A percentile compares a stretch with the other conserved stretches of the same genome.
Evolutionary conservation across 2,329 filamentous ascomycete genomes (phyloP).

Genomic region (Cladosporium colombiae): DNA sequence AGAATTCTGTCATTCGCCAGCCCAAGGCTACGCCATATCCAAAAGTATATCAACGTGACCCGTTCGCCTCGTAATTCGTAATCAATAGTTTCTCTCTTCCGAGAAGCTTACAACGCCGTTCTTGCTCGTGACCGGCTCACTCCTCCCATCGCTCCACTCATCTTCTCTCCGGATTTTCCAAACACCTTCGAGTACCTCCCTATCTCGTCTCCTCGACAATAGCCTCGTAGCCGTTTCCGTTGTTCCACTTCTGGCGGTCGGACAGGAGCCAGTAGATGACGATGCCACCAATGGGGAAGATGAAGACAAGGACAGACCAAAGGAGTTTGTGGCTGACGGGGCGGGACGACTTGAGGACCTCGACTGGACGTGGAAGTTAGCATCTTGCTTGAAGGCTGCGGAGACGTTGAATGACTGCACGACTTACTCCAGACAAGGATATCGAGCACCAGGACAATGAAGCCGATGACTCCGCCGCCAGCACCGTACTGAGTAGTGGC

Average conservation of each 20-base stretch:
- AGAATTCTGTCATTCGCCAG: not conserved
- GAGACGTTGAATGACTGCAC: not conserved
- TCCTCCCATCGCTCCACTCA: not conserved
- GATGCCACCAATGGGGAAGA: slow-evolving; percentile 64
- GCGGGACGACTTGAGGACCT: slow-evolving; percentile 65
- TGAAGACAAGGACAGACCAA: slow-evolving; percentile 64
- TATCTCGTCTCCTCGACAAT: slow-evolving; percentile 33
- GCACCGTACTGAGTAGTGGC: slow-evolving; percentile 60
- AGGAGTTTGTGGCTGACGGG: slow-evolving; percentile 59
- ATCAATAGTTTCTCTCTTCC: not conserved
- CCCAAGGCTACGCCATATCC: not conserved
- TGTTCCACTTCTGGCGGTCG: slow-evolving; percentile 59
- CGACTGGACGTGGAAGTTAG: slow-evolving; percentile 49
- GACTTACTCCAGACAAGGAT: slow-evolving; percentile 62
- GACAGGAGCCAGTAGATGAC: slow-evolving; percentile 66
- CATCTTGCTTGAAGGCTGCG: not conserved
- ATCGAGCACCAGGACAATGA: slow-evolving; percentile 63
- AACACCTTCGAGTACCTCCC: not conserved
- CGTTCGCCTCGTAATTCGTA: not conserved
- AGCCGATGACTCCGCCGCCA: slow-evolving; percentile 62
- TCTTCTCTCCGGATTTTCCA: not conserved
- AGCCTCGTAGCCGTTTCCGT: slow-evolving; percentile 57
- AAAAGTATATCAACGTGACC: not conserved
- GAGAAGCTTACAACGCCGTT: not conserved
- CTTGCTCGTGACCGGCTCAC: not conserved